phyloP scores from a whole-genome alignment of 257 asterid genomes.

The Paraleonurus japonicus region DNA sequence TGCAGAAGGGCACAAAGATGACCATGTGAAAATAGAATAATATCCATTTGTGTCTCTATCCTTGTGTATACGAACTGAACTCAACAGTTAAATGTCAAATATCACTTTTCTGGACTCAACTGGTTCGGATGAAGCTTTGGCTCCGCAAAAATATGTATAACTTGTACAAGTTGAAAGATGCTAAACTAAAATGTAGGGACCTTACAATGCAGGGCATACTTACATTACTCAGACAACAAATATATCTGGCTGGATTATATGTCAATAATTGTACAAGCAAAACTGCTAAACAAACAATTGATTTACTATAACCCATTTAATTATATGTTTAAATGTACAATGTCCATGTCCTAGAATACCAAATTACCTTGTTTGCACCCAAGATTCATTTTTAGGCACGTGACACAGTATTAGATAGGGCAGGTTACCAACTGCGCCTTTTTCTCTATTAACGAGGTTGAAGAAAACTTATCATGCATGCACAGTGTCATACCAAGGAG shows the following conservation, averaged over 20 bases:
- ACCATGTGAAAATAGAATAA: too few relatives aligned
- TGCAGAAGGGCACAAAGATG: too few relatives aligned
- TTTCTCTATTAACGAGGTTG: not conserved
- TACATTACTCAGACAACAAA: not conserved
- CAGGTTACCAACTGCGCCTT: not conserved
- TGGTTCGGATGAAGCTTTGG: not conserved
- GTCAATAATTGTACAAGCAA: not conserved
- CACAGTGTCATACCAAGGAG: constrained; percentile 5
- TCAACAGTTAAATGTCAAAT: not conserved
- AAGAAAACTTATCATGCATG: not conserved
- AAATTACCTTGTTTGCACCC: too few relatives aligned
- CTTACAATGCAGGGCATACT: not conserved
- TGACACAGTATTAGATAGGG: not conserved
- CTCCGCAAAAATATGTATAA: not conserved
- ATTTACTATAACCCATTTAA: not conserved
- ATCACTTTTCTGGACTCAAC: not conserved
- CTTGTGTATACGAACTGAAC: not conserved
- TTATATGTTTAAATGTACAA: not conserved
- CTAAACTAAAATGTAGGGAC: not conserved
- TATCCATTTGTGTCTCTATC: too few relatives aligned
- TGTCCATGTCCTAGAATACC: not conserved
- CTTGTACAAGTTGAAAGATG: not conserved
- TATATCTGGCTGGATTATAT: not conserved
- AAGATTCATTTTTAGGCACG: not conserved
- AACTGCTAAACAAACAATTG: too few relatives aligned